Conservation (phyloP, 2,329 filamentous ascomycete species). For the Cytospora piceicola region DNA sequence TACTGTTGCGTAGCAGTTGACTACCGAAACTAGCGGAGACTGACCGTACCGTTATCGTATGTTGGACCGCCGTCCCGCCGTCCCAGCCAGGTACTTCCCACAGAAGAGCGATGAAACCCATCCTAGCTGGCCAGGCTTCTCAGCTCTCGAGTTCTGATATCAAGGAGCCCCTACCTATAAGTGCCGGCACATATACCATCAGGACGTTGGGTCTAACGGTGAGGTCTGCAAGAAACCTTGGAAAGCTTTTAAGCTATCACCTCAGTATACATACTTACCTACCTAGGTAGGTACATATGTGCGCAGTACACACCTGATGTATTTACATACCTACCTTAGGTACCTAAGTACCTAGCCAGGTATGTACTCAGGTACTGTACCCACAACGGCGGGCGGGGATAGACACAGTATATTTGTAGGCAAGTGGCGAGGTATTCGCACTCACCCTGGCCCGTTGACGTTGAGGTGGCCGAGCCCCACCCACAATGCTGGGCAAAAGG, state of each 20-base stretch:
- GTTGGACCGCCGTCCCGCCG: conserved; percentile 9
- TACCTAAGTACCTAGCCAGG: not conserved
- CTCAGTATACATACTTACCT: not conserved
- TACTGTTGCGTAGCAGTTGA: conserved; percentile 11
- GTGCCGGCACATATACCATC: conserved; percentile 8
- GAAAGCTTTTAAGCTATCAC: not conserved
- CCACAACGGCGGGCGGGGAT: conserved; percentile 17
- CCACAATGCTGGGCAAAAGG: conserved; percentile 19
- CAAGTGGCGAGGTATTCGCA: conserved; percentile 16
- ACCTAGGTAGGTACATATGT: not conserved
- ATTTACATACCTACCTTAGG: no score
- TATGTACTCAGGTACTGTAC: conserved; percentile 4
- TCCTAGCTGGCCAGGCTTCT: not conserved
- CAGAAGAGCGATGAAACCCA: not conserved
- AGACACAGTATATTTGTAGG: conserved; percentile 6
- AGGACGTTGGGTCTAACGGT: conserved; percentile 10
- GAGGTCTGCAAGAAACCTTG: conserved; percentile 6
- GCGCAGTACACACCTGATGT: no score
- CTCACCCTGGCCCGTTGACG: conserved; percentile 23
- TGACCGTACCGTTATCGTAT: conserved; percentile 2
- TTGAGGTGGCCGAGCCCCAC: conserved; percentile 26
- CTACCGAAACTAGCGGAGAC: conserved; percentile 19
- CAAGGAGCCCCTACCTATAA: not conserved
- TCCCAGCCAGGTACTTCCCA: not conserved
- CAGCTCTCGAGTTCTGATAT: not conserved